Conservation (phyloP, 2,329 filamentous ascomycete species). For the Fusarium hostae region DNA sequence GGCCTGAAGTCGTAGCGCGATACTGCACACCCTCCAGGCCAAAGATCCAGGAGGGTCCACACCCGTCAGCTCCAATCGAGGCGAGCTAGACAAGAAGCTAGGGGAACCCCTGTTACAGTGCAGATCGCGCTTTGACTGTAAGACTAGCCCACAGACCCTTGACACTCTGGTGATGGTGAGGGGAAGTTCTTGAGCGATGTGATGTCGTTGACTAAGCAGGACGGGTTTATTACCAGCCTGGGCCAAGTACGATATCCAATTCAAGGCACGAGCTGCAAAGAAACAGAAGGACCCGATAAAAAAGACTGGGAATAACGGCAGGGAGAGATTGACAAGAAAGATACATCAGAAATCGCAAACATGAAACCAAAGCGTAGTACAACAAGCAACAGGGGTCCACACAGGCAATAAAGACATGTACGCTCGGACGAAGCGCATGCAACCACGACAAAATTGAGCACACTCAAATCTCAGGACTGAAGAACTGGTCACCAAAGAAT, state of each 20-base stretch:
- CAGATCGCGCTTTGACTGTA: conserved; percentile 34
- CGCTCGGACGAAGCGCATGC: conserved; percentile 1
- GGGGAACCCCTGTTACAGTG: background rate
- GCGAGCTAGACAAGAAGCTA: background rate
- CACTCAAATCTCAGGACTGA: background rate
- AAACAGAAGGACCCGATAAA: background rate
- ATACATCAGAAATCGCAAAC: background rate
- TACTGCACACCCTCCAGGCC: background rate
- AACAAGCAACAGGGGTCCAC: background rate
- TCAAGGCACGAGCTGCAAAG: conserved; percentile 1
- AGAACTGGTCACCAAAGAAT: background rate
- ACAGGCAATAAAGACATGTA: conserved; percentile 1
- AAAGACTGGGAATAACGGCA: background rate
- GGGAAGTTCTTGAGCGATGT: background rate
- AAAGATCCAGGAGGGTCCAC: conserved; percentile 29
- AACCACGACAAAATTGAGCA: background rate
- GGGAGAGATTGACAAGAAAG: background rate
- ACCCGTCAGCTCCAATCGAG: conserved; percentile 10
- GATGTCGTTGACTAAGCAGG: background rate
- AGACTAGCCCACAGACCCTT: background rate
- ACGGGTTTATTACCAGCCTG: conserved; percentile 5
- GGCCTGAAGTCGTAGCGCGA: conserved; percentile 10
- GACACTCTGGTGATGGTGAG: background rate
- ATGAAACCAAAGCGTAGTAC: background rate
- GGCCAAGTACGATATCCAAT: background rate